phyloP scores from a whole-genome alignment of 192 early-diverging fungal species.

The Coemansia sp. region DNA sequence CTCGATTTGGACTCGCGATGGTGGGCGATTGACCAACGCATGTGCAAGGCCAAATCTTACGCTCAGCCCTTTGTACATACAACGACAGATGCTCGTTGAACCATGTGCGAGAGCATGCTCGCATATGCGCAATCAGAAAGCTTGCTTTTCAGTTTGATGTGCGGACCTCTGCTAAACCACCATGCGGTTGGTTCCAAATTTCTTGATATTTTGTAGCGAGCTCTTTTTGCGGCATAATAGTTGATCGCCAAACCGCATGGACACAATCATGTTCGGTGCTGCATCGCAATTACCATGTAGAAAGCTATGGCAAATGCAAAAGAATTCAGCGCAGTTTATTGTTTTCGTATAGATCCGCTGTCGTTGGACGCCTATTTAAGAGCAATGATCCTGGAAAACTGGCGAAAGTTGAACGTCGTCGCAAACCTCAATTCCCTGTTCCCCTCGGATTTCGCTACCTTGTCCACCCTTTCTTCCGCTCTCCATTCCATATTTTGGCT shows the following conservation, averaged over 20 bases:
- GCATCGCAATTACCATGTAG: not conserved
- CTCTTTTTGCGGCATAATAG: not conserved
- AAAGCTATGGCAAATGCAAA: not conserved
- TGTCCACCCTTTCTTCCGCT: conserved; percentile 2
- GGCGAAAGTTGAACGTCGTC: not conserved
- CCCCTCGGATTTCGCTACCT: not conserved
- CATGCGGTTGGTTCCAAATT: not conserved
- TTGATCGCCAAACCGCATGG: conserved; percentile 7
- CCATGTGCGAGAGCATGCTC: not conserved
- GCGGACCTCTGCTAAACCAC: conserved; percentile 7
- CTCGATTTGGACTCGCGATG: not conserved
- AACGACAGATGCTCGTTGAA: not conserved
- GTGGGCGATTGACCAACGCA: not conserved
- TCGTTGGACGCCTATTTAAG: not conserved
- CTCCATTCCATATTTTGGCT: not conserved
- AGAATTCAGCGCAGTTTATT: not conserved
- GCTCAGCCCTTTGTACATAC: not conserved
- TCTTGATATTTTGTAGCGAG: not conserved
- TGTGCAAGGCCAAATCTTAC: not conserved
- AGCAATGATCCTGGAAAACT: not conserved
- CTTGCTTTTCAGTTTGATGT: not conserved
- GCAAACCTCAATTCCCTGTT: conserved; percentile 7
- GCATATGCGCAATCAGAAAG: conserved; percentile 1
- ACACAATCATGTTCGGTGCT: not conserved
- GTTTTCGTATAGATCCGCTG: not conserved